phyloP scores from a whole-genome alignment of 257 asterid genomes.

The Leptodermis oblonga region DNA sequence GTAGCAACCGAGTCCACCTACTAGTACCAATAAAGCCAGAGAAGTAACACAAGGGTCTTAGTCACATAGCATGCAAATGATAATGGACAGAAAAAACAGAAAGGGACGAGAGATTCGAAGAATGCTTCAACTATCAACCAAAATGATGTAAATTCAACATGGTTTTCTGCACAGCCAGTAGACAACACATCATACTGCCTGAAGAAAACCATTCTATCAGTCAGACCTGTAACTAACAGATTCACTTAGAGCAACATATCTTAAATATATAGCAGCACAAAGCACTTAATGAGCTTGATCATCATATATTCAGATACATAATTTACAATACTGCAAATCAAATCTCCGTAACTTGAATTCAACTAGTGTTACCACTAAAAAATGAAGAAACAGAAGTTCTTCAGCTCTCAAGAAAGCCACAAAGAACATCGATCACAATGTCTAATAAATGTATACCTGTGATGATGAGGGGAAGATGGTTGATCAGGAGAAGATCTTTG shows the following conservation, averaged over 20 bases:
- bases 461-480: slow-evolving; percentile 78
- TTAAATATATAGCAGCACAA: not conserved
- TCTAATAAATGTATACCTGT: slow-evolving; percentile 38
- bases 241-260: not conserved
- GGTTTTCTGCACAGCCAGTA: not conserved
- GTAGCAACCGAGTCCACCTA: not conserved
- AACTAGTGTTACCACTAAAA: not conserved
- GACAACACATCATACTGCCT: not conserved
- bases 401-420: not conserved
- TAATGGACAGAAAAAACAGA: not conserved
- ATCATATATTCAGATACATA: not conserved
- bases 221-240: not conserved
- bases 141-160: not conserved
- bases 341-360: not conserved
- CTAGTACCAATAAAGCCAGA: not conserved
- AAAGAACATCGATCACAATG: not conserved
- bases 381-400: too few relatives aligned
- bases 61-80: not conserved
- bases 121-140: not conserved
- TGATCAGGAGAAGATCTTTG: slow-evolving; percentile 71
- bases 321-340: not conserved
- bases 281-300: not conserved
- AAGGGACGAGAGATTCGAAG: not conserved
- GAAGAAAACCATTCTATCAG: not conserved
- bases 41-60: not conserved